phyloP scores from a whole-genome alignment of 257 asterid species.

The Petrea volubilis region DNA sequence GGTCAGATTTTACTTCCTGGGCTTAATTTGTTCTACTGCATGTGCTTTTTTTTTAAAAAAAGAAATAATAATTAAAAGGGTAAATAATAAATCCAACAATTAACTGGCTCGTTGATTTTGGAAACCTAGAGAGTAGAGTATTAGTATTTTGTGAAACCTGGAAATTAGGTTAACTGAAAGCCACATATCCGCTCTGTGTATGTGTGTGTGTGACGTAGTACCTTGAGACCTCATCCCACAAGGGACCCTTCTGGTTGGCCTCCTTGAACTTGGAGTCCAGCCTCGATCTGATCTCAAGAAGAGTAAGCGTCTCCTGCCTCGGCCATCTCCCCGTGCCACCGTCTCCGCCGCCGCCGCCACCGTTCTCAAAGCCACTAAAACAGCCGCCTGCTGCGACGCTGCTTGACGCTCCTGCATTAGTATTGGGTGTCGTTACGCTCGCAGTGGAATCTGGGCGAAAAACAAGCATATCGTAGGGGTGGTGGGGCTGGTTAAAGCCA shows the following conservation, averaged over 20 bases:
- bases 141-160: not conserved
- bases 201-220: constrained; percentile 19
- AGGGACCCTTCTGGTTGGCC: constrained; percentile 92
- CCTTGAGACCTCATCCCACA: constrained; percentile 99
- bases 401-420: constrained; percentile 25
- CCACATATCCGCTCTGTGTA: not conserved
- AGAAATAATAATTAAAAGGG: not conserved
- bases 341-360: constrained; percentile 33
- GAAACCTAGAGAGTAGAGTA: constrained; percentile 2
- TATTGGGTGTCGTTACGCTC: not conserved
- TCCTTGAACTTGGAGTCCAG: constrained; percentile 92
- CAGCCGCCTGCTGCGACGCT: constrained; percentile 24
- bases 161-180: constrained; percentile 20
- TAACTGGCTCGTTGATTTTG: not conserved
- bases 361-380: constrained; percentile 44
- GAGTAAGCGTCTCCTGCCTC: constrained; percentile 92
- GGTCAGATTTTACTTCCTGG: no score
- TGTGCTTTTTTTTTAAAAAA: constrained; percentile 18
- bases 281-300: constrained; percentile 96
- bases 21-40: no score
- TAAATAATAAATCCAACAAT: no score
- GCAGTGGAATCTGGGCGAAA: constrained; percentile 50
- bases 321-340: constrained; percentile 94
- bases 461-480: constrained; percentile 58
- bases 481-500: constrained; percentile 29